phyloP scores from a whole-genome alignment of 2,329 filamentous ascomycete species.

The Monosporascus sp. region DNA sequence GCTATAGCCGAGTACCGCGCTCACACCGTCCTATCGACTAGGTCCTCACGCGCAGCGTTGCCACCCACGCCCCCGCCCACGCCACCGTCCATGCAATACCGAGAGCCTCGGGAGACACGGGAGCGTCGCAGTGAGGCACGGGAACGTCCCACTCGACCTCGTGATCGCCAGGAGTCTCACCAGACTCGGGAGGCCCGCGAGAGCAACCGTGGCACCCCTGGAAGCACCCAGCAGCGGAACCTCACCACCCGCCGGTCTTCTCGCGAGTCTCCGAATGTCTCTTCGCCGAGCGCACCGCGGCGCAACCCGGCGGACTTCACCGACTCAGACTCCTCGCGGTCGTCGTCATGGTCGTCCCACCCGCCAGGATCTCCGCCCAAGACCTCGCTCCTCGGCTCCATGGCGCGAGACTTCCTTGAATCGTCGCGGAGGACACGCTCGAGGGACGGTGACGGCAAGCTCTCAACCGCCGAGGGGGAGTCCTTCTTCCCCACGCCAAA shows the following conservation, averaged over 20 bases:
- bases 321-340: background rate
- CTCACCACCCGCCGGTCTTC: no score
- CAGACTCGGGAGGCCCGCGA: background rate
- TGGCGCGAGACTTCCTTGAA: background rate
- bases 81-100: background rate
- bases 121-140: background rate
- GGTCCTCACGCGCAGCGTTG: background rate
- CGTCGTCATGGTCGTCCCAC: background rate
- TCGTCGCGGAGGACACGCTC: background rate
- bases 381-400: background rate
- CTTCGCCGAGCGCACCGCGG: background rate
- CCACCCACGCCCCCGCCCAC: background rate
- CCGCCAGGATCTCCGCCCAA: background rate
- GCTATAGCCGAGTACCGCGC: background rate
- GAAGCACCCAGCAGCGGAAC: no score
- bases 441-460: background rate
- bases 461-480: slow-evolving; percentile 7
- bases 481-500: slow-evolving; percentile 19
- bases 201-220: no score
- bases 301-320: background rate
- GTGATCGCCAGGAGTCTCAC: background rate
- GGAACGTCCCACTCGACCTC: no score
- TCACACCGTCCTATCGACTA: background rate
- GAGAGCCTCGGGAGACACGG: background rate
- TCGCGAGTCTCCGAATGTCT: no score